Base-by-base conservation (phyloP, 2,329 filamentous ascomycete species). In the Beauveria bassiana region DNA sequence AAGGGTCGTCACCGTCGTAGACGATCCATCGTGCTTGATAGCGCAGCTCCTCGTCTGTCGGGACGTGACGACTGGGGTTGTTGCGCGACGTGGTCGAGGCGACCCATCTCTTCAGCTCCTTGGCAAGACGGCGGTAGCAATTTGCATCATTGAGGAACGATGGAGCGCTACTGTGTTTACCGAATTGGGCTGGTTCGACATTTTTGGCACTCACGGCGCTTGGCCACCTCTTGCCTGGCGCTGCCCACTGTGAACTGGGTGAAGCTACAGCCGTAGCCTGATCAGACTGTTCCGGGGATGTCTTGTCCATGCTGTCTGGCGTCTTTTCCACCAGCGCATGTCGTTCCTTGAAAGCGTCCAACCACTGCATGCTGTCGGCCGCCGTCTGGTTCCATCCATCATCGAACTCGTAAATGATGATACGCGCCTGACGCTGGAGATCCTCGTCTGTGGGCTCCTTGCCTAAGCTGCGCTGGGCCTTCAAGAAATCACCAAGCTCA, bases 331-430 rank as follows among this genome's bases (percentile, higher is more conserved):
- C 59, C 26, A 68, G 59, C 55, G 70, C 63, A 64, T 84, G 79
- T 55, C 81, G 76, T 46, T 74, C 70, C 62, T 77, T 81, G 72
- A 87, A 87, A 14, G 76, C 72, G 3, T 73, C 69, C 1, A 87
- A 73, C 80, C 83, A 86, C 3, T 75, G 70, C 3, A 73, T 65
- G 63, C 84, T 82, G 64, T 87, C 84, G 3, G 83, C 81, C 0
- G 79, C 80, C 1, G 84, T 87, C 67, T 86, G 84, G 64, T 86
- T 86, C 83, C 84, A 86, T 10, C 79, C 79, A 65, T 87, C 84
- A 58, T 86, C 82, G 62, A 78, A 80, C 52, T 85, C 83, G 70
- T 85, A 86, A 24, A 87, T 83, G 66, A 86, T 84, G 57, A 85
- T 76, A 64, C 85, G 79, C 24, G 83, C 84, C 66, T 85, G 76